These are phyloP conservation scores for Polysphondylium violaceum DNA, from an alignment of 78 protist genomes.

Conservation along the genomic window DNA sequence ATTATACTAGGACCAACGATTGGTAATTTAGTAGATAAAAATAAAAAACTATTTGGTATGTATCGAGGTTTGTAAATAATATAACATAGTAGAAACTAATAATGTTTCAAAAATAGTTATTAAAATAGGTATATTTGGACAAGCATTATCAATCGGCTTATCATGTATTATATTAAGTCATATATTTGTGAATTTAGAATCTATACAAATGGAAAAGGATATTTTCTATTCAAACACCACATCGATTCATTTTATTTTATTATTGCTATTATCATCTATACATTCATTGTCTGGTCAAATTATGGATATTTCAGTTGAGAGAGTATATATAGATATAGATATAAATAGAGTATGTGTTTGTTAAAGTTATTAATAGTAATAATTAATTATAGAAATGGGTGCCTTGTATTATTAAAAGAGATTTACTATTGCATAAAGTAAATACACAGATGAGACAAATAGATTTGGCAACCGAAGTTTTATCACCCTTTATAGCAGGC, in stretches of 20 bases:
- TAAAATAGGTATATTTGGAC: conserved; percentile 12
- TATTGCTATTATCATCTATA: conserved; percentile 7
- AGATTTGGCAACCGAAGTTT: conserved; percentile 50
- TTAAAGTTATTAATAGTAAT: no score
- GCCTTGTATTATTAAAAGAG: conserved; percentile 32
- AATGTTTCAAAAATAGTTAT: conserved; percentile 1
- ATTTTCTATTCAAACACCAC: background rate
- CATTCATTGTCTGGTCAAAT: conserved; percentile 33
- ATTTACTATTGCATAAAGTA: background rate
- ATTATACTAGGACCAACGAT: conserved; percentile 16
- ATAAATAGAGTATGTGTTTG: no score
- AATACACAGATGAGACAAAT: conserved; percentile 56
- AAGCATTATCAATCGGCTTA: conserved; percentile 15
- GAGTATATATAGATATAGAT: background rate
- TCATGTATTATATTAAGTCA: background rate
- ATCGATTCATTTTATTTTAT: background rate
- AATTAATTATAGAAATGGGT: conserved; percentile 36
- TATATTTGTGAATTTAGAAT: background rate
- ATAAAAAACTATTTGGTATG: conserved; percentile 17
- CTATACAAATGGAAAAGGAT: background rate
- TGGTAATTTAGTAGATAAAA: conserved; percentile 38
- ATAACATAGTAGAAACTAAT: background rate
- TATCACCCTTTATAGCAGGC: conserved; percentile 71
- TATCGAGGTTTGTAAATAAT: background rate
- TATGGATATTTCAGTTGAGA: conserved; percentile 72